Percentiles rank a stretch among this genome's conserved stretches.
Conservation (phyloP, 78 protist species). For the Creolimax fragrantissima region DNA sequence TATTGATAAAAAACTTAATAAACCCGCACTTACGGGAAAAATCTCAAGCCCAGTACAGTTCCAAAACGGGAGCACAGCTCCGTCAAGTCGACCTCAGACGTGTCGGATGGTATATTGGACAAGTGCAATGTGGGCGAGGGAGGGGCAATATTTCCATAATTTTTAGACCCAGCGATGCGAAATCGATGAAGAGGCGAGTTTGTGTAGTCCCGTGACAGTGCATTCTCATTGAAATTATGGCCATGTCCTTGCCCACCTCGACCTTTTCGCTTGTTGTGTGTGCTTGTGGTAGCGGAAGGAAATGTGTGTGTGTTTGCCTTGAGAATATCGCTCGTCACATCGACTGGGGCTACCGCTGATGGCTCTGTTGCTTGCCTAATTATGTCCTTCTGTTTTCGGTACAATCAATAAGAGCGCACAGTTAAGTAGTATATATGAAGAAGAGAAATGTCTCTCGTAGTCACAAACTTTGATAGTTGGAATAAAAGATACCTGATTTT, state of each 20-base stretch:
- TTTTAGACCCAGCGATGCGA: constrained; percentile 43
- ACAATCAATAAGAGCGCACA: too few relatives aligned
- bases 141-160: constrained; percentile 47
- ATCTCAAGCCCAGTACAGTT: background rate
- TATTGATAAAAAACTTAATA: too few relatives aligned
- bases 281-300: background rate
- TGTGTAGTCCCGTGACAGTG: constrained; percentile 38
- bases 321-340: too few relatives aligned
- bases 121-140: constrained; percentile 46
- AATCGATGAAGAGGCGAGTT: constrained; percentile 43
- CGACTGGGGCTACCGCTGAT: too few relatives aligned
- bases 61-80: background rate
- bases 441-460: too few relatives aligned
- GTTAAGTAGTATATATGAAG: too few relatives aligned
- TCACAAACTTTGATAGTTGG: too few relatives aligned
- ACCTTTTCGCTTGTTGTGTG: background rate
- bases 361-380: too few relatives aligned
- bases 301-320: too few relatives aligned
- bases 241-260: background rate
- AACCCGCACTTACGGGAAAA: background rate
- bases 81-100: constrained; percentile 16
- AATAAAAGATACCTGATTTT: too few relatives aligned
- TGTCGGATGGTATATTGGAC: constrained; percentile 37
- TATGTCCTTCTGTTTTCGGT: too few relatives aligned
- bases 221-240: background rate